phyloP scores from a whole-genome alignment of 2,329 filamentous ascomycete genomes.

The Clonostachys solani region DNA sequence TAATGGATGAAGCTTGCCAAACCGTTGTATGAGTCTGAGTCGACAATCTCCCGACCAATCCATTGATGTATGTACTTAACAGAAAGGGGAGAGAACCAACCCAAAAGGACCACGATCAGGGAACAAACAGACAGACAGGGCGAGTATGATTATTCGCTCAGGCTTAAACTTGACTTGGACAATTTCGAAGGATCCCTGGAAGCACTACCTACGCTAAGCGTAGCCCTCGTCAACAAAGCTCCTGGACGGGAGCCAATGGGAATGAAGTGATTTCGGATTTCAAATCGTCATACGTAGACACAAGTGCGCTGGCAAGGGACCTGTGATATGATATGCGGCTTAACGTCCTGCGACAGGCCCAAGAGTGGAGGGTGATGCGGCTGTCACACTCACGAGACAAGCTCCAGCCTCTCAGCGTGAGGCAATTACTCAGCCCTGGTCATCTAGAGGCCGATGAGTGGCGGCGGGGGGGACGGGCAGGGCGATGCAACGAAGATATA shows the following conservation, averaged over 20 bases:
- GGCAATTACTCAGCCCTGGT: constrained; percentile 16
- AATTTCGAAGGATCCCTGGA: neutral
- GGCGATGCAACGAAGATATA: too few relatives aligned
- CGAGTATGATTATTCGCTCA: too few relatives aligned
- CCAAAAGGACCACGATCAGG: too few relatives aligned
- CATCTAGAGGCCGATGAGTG: too few relatives aligned
- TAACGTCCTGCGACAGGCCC: neutral
- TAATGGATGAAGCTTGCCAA: too few relatives aligned
- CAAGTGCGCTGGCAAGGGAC: neutral
- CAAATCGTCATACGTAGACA: neutral
- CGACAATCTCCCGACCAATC: too few relatives aligned
- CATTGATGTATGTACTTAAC: too few relatives aligned
- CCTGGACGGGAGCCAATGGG: neutral
- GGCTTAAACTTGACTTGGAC: too few relatives aligned
- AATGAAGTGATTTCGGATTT: neutral
- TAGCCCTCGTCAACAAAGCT: neutral
- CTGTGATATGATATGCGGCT: neutral
- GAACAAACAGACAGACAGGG: too few relatives aligned
- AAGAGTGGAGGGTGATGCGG: neutral
- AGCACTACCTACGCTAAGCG: neutral
- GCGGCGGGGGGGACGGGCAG: too few relatives aligned
- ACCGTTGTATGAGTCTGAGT: too few relatives aligned
- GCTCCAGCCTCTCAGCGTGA: constrained; percentile 12
- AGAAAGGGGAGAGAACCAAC: too few relatives aligned
- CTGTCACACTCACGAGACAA: neutral